Base-by-base conservation (phyloP, 2,329 filamentous ascomycete genomes). In the Niveomyces coronatus region DNA sequence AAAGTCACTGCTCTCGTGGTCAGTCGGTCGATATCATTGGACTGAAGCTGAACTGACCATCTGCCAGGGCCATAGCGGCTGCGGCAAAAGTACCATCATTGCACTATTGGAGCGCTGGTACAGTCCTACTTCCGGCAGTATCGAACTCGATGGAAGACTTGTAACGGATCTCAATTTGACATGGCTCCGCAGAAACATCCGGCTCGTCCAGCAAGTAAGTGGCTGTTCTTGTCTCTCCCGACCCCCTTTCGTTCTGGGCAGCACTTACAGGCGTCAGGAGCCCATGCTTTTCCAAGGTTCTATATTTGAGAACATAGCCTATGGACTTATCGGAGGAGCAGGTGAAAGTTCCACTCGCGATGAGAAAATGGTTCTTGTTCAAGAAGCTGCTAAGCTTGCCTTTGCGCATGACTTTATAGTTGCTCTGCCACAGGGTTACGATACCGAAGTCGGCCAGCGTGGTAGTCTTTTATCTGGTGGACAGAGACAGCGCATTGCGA, bases 381-480 rank as follows among this genome's bases (percentile, higher is more conserved):
- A 63, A 17, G 57, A 64, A 19, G 70, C 70, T 3, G 68, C 66
- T 31, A 56, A 57, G 35, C 60, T 65, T 44, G 65, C 69, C 1
- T 71, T 65, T 52, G 69, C 69, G 5, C 60, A 69, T 38, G 65
- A 68, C 11, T 74, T 73, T 43, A 68, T 74, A 28, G 47, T 55
- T 4, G 54, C 60, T 19, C 55, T 74, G 0, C 68, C 70, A 2
- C 44, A 60, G 41, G 71, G 56, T 4, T 62, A 63, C 47, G 62
- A 71, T 2, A 79, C 78, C 0, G 59, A 65, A 7, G 73, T 82
- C 7, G 79, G 79, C 5, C 72, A 80, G 47, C 67, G 69, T 9
- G 79, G 78, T 2, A 71, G 75, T 24, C 71, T 77, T 36, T 60
- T 82, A 1, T 79, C 73, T n/a, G 78, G 78, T 17, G 78, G 78